Evolutionary conservation across 768 basidiomycete species (phyloP).

Genomic region (Gloeophyllum trabeum): DNA sequence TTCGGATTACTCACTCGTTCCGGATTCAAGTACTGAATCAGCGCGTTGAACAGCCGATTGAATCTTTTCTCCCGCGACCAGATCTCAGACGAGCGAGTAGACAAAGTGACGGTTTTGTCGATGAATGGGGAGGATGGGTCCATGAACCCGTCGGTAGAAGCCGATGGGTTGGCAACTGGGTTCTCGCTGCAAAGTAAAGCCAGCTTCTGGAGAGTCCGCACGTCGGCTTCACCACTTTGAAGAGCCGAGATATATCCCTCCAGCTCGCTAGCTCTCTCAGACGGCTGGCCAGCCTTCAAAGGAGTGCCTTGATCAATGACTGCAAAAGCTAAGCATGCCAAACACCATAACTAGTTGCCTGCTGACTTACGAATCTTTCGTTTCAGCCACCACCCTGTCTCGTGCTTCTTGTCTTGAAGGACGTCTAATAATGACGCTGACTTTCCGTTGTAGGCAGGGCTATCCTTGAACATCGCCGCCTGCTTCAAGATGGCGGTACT

Average conservation of each 20-base stretch:
- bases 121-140: slow-evolving; percentile 43
- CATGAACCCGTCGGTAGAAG: slow-evolving; percentile 29
- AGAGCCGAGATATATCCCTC: slow-evolving; percentile 42
- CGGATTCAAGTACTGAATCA: slow-evolving; percentile 54
- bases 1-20: slow-evolving; percentile 55
- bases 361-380: slow-evolving; percentile 58
- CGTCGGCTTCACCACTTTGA: slow-evolving; percentile 37
- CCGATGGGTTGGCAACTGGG: slow-evolving; percentile 37
- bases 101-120: slow-evolving; percentile 24
- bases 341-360: background rate
- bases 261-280: slow-evolving; percentile 38
- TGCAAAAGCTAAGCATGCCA: slow-evolving; percentile 9
- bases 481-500: slow-evolving; percentile 52
- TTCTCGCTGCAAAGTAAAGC: slow-evolving; percentile 53
- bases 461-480: slow-evolving; percentile 74
- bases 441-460: slow-evolving; percentile 47
- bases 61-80: slow-evolving; percentile 70
- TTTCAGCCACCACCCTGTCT: slow-evolving; percentile 81
- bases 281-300: slow-evolving; percentile 23
- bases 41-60: slow-evolving; percentile 53
- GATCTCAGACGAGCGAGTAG: slow-evolving; percentile 39
- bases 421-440: slow-evolving; percentile 51
- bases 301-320: slow-evolving; percentile 41
- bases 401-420: slow-evolving; percentile 53
- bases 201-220: slow-evolving; percentile 47